Evolutionary conservation across 164 flowering plant species (phyloP).

Genomic region (Magnolia changhungtana): DNA sequence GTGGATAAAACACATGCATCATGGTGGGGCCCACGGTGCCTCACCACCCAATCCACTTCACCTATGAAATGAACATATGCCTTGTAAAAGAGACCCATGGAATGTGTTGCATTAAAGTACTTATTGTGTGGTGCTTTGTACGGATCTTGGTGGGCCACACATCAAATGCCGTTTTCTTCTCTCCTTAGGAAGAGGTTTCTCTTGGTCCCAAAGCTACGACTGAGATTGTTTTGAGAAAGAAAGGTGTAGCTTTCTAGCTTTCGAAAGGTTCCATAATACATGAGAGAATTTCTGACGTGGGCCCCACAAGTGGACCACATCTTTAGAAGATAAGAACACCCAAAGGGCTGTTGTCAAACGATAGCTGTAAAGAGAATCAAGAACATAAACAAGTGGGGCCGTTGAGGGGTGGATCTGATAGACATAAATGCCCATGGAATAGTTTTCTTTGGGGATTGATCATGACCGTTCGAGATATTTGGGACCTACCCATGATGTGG

Average conservation of each 20-base stretch:
- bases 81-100: not conserved
- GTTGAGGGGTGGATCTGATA: too few species aligned
- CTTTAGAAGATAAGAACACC: not conserved
- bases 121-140: not conserved
- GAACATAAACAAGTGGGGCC: too few species aligned
- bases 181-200: not conserved
- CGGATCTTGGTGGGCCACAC: not conserved
- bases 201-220: not conserved
- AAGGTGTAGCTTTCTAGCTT: not conserved
- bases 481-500: too few species aligned
- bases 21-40: too few species aligned
- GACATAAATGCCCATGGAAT: too few species aligned
- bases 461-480: too few species aligned
- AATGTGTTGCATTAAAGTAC: not conserved
- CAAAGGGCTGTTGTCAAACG: not conserved
- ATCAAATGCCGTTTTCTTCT: not conserved
- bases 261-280: not conserved
- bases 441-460: too few species aligned
- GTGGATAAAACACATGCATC: too few species aligned
- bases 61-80: not conserved
- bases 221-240: not conserved
- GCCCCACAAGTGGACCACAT: too few species aligned
- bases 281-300: not conserved
- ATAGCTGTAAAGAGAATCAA: not conserved
- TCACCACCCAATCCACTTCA: too few species aligned